A percentile compares a stretch with the other conserved stretches of the same genome.
Conservation (phyloP, 345 rosid genomes). For the Brassica rapa region DNA sequence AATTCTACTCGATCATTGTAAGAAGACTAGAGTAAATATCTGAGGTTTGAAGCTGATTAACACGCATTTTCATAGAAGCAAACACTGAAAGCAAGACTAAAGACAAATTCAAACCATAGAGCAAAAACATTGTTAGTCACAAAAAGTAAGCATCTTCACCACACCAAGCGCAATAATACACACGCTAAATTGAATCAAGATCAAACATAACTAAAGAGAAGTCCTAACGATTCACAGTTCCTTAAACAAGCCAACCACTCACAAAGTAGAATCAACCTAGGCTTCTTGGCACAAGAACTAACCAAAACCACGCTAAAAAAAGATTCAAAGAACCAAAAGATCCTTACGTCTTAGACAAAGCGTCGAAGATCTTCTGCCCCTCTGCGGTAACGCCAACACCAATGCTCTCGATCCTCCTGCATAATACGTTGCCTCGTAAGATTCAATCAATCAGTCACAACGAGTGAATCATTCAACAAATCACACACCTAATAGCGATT, state of each 20-base stretch:
- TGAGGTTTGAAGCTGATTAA: neutral
- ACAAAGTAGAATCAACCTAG: neutral
- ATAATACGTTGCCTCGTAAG: constrained; percentile 16
- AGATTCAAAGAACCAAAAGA: constrained; percentile 8
- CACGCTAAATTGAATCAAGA: neutral
- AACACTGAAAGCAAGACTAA: constrained; percentile 5
- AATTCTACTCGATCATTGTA: neutral
- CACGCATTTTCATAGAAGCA: neutral
- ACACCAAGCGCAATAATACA: neutral
- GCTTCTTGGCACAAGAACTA: constrained; percentile 9
- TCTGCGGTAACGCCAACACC: constrained; percentile 87
- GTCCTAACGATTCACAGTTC: neutral
- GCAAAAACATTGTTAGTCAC: neutral
- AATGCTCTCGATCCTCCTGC: constrained; percentile 70
- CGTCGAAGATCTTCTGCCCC: constrained; percentile 76
- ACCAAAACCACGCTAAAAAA: constrained; percentile 4
- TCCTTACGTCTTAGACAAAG: constrained; percentile 60
- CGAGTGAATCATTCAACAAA: neutral
- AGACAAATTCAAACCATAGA: neutral
- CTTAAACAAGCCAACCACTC: neutral
- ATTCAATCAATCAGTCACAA: neutral
- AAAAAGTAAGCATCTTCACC: neutral
- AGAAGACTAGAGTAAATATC: neutral
- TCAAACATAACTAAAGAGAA: neutral
- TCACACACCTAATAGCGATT: constrained; percentile 69